Conservation (phyloP, 345 rosid species). For the Cochlearia excelsa region DNA sequence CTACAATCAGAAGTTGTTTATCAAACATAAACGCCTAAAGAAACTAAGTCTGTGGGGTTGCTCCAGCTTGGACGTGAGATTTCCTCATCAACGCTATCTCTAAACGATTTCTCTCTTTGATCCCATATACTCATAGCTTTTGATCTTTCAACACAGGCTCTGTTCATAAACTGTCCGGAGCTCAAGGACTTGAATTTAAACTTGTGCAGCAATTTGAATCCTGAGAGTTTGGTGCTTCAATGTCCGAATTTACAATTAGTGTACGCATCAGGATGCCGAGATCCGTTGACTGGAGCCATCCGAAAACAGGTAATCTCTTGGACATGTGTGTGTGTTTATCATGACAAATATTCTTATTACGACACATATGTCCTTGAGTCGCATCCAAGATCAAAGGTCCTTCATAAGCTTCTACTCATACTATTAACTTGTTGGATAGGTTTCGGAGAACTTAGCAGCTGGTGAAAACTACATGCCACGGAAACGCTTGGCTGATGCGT, state of each 20-base stretch:
- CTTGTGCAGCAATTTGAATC: slow-evolving; percentile 66
- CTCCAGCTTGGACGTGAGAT: slow-evolving; percentile 89
- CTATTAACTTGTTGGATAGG: slow-evolving; percentile 40
- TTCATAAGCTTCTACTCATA: neutral
- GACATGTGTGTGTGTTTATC: neutral
- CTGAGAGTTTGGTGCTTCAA: slow-evolving; percentile 78
- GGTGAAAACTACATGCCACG: slow-evolving; percentile 55
- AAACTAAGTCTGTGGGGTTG: slow-evolving; percentile 99
- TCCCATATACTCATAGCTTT: slow-evolving; percentile 30
- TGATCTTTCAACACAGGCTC: slow-evolving; percentile 58
- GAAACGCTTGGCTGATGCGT: slow-evolving; percentile 84
- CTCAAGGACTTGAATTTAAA: slow-evolving; percentile 83
- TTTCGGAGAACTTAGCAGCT: slow-evolving; percentile 37
- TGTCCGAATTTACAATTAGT: slow-evolving; percentile 79
- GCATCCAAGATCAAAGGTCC: neutral
- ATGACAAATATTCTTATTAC: too few species aligned
- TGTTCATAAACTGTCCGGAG: slow-evolving; percentile 83
- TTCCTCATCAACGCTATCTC: slow-evolving; percentile 2
- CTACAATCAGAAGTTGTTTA: slow-evolving; percentile 79
- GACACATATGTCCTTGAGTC: too few species aligned
- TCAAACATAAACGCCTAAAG: slow-evolving; percentile 72
- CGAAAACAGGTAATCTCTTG: slow-evolving; percentile 61
- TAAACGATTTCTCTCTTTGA: neutral
- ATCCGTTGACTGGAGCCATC: slow-evolving; percentile 56
- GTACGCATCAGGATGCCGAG: slow-evolving; percentile 79